Percentiles rank a stretch among this genome's conserved stretches.
Conservation (phyloP, 75 land plant genomes). For the Sequoiadendron giganteum region DNA sequence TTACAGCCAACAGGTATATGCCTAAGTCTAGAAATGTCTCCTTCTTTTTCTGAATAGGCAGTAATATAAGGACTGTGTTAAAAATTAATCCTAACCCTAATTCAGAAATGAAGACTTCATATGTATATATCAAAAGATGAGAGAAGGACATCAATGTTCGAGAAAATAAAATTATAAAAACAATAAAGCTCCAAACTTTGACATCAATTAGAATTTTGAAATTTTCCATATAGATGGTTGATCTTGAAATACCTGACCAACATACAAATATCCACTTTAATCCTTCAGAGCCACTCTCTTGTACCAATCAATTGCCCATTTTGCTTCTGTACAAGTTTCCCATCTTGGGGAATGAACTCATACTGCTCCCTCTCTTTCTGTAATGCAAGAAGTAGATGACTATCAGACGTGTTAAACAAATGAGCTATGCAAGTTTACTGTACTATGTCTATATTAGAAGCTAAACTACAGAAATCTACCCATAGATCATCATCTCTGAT, state of each 20-base stretch:
- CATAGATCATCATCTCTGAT: background rate
- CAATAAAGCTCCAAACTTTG: background rate
- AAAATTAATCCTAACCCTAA: background rate
- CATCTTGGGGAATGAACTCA: conserved; percentile 60
- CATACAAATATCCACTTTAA: conserved; percentile 94
- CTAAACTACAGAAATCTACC: background rate
- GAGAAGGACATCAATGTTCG: background rate
- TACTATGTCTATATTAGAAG: background rate
- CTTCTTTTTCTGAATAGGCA: conserved; percentile 36
- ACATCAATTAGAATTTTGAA: background rate
- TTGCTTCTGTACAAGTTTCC: conserved; percentile 63
- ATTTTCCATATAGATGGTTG: background rate
- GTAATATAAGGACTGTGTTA: background rate
- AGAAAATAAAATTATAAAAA: background rate
- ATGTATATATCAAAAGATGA: background rate
- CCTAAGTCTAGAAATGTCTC: conserved; percentile 23
- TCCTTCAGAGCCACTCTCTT: conserved; percentile 5
- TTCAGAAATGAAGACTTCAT: background rate
- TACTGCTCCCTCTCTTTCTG: conserved; percentile 88
- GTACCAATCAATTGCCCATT: conserved; percentile 62
- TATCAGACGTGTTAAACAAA: background rate
- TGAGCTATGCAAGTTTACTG: background rate
- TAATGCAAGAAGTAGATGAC: background rate
- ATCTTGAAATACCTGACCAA: conserved; percentile 57
- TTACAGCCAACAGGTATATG: background rate